These are phyloP conservation scores for Chlamydomonas sp. DNA, from an alignment of 139 green algal genomes.

Conservation along the genomic window DNA sequence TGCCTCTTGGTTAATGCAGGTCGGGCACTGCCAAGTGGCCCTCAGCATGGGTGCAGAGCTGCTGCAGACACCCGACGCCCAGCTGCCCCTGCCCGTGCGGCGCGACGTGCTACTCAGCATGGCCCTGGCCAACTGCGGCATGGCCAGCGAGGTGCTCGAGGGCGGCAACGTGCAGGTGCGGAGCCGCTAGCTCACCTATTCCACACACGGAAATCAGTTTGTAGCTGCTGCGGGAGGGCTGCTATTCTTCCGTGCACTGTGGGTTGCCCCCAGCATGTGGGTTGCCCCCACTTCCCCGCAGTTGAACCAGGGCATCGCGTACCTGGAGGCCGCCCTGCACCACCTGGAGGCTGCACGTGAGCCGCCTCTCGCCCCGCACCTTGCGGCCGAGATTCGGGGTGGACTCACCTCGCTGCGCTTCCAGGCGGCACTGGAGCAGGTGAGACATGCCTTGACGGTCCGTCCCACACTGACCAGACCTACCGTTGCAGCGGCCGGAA, in stretches of 20 bases:
- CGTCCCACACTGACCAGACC: no score
- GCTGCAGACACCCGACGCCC: not conserved
- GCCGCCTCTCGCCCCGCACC: slow-evolving; percentile 50
- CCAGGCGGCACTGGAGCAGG: slow-evolving; percentile 6
- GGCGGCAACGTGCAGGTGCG: not conserved
- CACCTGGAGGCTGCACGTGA: slow-evolving; percentile 48
- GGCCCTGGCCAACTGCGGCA: slow-evolving; percentile 66
- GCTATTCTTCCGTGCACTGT: not conserved
- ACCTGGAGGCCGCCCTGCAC: slow-evolving; percentile 69
- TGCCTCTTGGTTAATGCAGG: not conserved
- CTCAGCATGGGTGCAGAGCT: slow-evolving; percentile 2
- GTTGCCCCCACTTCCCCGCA: not conserved
- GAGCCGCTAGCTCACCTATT: no score
- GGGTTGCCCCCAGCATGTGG: no score
- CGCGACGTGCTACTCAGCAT: slow-evolving; percentile 67
- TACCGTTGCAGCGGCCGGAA: not conserved
- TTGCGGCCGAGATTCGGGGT: slow-evolving; percentile 60
- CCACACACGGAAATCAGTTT: no score
- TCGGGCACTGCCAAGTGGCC: slow-evolving; percentile 21
- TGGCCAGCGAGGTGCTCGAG: slow-evolving; percentile 48
- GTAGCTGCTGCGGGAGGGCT: not conserved
- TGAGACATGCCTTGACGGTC: slow-evolving; percentile 15
- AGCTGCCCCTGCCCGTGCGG: not conserved
- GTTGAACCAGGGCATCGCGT: not conserved
- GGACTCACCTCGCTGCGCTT: slow-evolving; percentile 53